phyloP scores from a whole-genome alignment of 331 rosid genomes.

The Pyracantha coccinea region DNA sequence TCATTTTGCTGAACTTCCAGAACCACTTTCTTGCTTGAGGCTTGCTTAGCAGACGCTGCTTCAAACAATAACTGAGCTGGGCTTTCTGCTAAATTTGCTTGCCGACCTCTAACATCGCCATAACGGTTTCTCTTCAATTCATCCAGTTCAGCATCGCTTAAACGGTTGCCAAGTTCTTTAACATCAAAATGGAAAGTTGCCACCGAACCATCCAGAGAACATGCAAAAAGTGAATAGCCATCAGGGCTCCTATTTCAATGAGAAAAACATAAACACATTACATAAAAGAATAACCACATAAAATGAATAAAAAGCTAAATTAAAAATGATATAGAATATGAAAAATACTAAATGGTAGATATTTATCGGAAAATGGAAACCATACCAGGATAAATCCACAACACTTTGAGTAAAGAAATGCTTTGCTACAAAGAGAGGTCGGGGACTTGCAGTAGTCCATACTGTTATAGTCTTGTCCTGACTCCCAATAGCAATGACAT shows the following conservation, averaged over 20 bases:
- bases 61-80: constrained; percentile 97
- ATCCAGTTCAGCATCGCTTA: constrained; percentile 73
- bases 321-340: background rate
- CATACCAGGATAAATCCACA: constrained; percentile 96
- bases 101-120: constrained; percentile 85
- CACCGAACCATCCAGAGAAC: constrained; percentile 95
- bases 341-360: background rate
- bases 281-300: constrained; percentile 3
- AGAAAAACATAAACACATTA: constrained; percentile 8
- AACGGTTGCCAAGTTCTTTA: constrained; percentile 84
- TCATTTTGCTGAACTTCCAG: constrained; percentile 52
- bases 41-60: constrained; percentile 78
- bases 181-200: constrained; percentile 85
- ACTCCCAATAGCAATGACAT: constrained; percentile 97
- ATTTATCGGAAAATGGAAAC: background rate
- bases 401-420: constrained; percentile 96
- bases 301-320: background rate
- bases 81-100: constrained; percentile 85
- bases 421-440: constrained; percentile 97
- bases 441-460: constrained; percentile 98
- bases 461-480: constrained; percentile 97
- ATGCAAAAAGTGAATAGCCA: constrained; percentile 92
- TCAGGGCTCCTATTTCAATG: constrained; percentile 87
- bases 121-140: constrained; percentile 87
- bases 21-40: constrained; percentile 54